Conservation (phyloP, 2,329 filamentous ascomycete species). For the Calonectria hongkongensis region DNA sequence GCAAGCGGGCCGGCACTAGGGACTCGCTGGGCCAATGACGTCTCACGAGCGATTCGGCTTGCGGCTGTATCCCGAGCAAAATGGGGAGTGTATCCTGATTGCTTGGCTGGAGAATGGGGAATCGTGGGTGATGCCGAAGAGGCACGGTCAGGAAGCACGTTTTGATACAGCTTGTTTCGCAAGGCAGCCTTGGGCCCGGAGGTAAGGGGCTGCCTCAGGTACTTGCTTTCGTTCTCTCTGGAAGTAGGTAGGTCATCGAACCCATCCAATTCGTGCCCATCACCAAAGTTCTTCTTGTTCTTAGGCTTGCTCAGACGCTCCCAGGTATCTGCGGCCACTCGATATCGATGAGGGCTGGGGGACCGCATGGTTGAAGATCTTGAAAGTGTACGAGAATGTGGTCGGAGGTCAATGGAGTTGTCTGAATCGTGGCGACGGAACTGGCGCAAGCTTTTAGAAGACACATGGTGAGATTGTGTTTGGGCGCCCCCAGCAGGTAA, state of each 20-base stretch:
- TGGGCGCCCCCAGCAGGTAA: constrained; percentile 84
- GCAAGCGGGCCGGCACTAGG: constrained; percentile 72
- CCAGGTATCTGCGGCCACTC: constrained; percentile 70
- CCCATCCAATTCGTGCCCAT: constrained; percentile 92
- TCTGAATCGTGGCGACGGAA: constrained; percentile 91
- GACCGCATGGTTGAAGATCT: constrained; percentile 73
- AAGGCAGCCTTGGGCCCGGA: constrained; percentile 79
- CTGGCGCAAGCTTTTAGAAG: constrained; percentile 80
- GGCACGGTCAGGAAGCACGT: constrained; percentile 72
- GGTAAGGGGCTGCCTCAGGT: constrained; percentile 84
- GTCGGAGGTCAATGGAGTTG: constrained; percentile 75
- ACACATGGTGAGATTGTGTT: constrained; percentile 85
- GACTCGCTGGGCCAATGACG: constrained; percentile 75
- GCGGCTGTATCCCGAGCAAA: constrained; percentile 80
- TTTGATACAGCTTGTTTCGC: constrained; percentile 75
- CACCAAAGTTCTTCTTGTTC: constrained; percentile 80
- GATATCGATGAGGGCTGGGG: constrained; percentile 73
- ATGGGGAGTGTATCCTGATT: constrained; percentile 67
- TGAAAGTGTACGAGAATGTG: constrained; percentile 74
- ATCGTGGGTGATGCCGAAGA: constrained; percentile 72
- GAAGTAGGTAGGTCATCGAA: constrained; percentile 98
- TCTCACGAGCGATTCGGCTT: constrained; percentile 79
- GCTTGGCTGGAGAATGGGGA: constrained; percentile 71
- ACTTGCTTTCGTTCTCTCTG: constrained; percentile 86
- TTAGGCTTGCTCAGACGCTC: constrained; percentile 83